These are phyloP conservation scores for Pascua guehoae DNA, from an alignment of 1,284 basidiomycete genomes.

Conservation along the genomic window DNA sequence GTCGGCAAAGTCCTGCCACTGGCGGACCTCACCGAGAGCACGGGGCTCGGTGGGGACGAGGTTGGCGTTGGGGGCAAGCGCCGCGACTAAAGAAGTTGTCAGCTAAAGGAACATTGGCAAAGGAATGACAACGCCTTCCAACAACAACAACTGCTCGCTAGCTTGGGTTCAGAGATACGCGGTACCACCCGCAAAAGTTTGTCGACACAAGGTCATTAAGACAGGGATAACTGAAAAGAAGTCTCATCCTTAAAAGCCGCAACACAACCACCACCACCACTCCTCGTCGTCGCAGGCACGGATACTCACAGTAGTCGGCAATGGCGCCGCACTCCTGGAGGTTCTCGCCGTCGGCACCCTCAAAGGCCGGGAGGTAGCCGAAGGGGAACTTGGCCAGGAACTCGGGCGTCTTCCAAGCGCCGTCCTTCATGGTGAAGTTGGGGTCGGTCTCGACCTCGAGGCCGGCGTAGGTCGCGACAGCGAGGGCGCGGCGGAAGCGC, in stretches of 20 bases:
- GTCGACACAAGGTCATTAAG: constrained; percentile 62
- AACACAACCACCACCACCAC: background rate
- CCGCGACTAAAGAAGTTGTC: constrained; percentile 59
- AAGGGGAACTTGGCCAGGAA: constrained; percentile 75
- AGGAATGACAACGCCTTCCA: background rate
- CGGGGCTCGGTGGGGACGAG: constrained; percentile 60
- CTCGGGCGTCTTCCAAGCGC: constrained; percentile 64
- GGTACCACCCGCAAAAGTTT: constrained; percentile 54
- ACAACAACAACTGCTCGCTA: no score
- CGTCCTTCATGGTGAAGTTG: constrained; percentile 55
- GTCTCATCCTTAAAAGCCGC: constrained; percentile 47
- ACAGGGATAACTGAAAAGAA: constrained; percentile 61
- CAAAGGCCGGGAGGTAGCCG: constrained; percentile 80
- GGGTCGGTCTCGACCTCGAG: constrained; percentile 66
- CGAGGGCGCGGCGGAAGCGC: constrained; percentile 60
- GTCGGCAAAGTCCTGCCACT: constrained; percentile 65
- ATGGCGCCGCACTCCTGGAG: constrained; percentile 78
- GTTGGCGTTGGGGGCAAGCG: constrained; percentile 63
- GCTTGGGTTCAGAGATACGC: constrained; percentile 47
- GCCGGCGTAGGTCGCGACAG: constrained; percentile 67
- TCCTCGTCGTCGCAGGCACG: background rate
- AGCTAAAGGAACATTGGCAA: background rate
- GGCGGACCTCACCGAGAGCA: constrained; percentile 62
- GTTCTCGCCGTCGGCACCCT: constrained; percentile 69
- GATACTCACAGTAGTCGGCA: constrained; percentile 78